A percentile compares a stretch with the other conserved stretches of the same genome.
Evolutionary conservation across 148 eudicot genomes (phyloP).

Genomic region (Amaranthus hypochondriacus): DNA sequence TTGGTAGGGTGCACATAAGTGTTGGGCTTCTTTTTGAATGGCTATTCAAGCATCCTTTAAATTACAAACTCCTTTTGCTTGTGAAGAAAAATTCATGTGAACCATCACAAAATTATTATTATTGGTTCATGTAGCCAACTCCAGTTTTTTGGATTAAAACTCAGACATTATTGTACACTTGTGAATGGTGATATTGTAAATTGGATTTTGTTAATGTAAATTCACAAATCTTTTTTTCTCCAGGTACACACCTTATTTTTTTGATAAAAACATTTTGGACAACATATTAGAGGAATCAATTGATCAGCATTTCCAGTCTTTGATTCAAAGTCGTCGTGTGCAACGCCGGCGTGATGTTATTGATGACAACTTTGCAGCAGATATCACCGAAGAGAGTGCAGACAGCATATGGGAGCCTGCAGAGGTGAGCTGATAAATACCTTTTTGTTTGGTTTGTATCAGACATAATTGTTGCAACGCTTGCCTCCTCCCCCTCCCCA

Average conservation of each 20-base stretch:
- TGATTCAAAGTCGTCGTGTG: slow-evolving; percentile 70
- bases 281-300: slow-evolving; percentile 89
- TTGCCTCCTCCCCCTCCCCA: too few species aligned
- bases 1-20: too few species aligned
- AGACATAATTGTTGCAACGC: too few species aligned
- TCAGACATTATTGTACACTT: too few species aligned
- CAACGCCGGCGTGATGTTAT: slow-evolving; percentile 66
- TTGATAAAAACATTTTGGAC: slow-evolving; percentile 79
- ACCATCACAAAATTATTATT: too few species aligned
- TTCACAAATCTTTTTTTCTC: slow-evolving; percentile 5
- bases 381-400: slow-evolving; percentile 63
- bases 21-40: too few species aligned
- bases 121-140: too few species aligned
- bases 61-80: too few species aligned
- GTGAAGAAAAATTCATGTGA: background rate
- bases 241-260: slow-evolving; percentile 97
- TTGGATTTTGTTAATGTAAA: background rate
- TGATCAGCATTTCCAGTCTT: slow-evolving; percentile 78
- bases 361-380: slow-evolving; percentile 72
- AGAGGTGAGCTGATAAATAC: slow-evolving; percentile 49
- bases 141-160: too few species aligned
- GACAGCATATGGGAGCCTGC: slow-evolving; percentile 78
- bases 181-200: background rate
- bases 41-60: too few species aligned
- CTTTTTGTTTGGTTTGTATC: background rate